Percentiles rank a stretch among this genome's conserved stretches.
phyloP scores from a whole-genome alignment of 2,329 filamentous ascomycete genomes.

The Helicocarpus griseus region DNA sequence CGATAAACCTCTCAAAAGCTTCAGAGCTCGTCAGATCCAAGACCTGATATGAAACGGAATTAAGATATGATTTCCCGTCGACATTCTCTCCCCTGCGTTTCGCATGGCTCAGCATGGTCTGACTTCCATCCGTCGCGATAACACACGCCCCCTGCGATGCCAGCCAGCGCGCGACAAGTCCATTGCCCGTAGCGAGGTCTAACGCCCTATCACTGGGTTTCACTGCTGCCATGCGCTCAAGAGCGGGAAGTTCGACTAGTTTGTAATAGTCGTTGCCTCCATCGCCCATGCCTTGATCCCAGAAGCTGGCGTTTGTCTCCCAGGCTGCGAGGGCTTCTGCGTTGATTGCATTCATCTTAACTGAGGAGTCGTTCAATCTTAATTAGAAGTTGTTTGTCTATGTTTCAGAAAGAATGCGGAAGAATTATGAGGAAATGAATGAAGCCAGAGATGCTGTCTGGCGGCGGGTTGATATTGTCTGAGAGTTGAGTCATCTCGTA shows the following conservation, averaged over 20 bases:
- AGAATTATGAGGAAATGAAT: too few relatives aligned
- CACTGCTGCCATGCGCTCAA: constrained; percentile 27
- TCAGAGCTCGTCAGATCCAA: constrained; percentile 32
- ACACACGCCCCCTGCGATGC: constrained; percentile 28
- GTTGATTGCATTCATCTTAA: background rate
- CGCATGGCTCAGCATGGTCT: constrained; percentile 33
- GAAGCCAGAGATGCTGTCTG: too few relatives aligned
- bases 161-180: constrained; percentile 39
- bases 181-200: constrained; percentile 44
- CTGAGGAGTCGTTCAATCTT: background rate
- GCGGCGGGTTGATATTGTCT: too few relatives aligned
- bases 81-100: constrained; percentile 14
- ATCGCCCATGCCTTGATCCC: constrained; percentile 34
- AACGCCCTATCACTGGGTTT: constrained; percentile 26
- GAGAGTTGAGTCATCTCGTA: background rate
- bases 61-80: constrained; percentile 3
- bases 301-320: constrained; percentile 34
- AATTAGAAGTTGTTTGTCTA: background rate
- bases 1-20: constrained; percentile 23
- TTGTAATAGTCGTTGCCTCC: constrained; percentile 39
- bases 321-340: constrained; percentile 19
- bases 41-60: constrained; percentile 21
- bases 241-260: constrained; percentile 32
- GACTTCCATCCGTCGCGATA: constrained; percentile 38
- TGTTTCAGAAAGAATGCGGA: too few relatives aligned